Percentiles rank a stretch among this genome's conserved stretches.
Evolutionary conservation across 345 rosid genomes (phyloP).

Genomic region (Boechera stricta): DNA sequence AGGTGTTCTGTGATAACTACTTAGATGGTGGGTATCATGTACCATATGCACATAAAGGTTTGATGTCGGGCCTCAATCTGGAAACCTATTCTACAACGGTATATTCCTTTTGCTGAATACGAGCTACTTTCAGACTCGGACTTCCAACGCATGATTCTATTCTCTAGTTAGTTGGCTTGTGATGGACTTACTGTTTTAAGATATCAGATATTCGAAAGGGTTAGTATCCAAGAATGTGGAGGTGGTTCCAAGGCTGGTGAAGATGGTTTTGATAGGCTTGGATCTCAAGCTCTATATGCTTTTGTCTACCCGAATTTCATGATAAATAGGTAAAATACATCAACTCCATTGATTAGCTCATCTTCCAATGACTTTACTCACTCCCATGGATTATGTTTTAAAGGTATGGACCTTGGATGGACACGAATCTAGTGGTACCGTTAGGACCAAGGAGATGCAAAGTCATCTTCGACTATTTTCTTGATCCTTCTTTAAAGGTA

Average conservation of each 20-base stretch:
- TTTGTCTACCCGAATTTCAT: constrained; percentile 95
- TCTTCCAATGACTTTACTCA: not conserved
- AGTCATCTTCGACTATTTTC: constrained; percentile 86
- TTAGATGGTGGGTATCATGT: constrained; percentile 98
- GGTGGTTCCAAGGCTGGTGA: constrained; percentile 52
- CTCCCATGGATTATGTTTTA: constrained; percentile 4
- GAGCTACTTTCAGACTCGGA: not conserved
- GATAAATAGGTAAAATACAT: constrained; percentile 69
- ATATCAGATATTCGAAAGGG: constrained; percentile 67
- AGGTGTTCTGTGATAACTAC: constrained; percentile 99
- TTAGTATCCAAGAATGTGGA: constrained; percentile 84
- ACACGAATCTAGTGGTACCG: constrained; percentile 86
- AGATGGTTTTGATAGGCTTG: constrained; percentile 63
- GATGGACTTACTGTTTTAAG: constrained; percentile 18
- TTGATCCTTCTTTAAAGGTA: constrained; percentile 72
- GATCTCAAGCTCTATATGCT: constrained; percentile 79
- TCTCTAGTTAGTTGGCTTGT: constrained; percentile 13
- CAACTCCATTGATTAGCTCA: not conserved
- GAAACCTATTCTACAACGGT: constrained; percentile 83
- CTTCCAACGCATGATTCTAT: constrained; percentile 9
- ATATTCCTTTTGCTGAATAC: constrained; percentile 36
- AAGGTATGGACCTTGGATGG: constrained; percentile 99
- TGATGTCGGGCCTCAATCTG: constrained; percentile 78
- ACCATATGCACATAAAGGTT: constrained; percentile 88
- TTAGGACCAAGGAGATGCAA: constrained; percentile 73